phyloP scores from a whole-genome alignment of 1,284 basidiomycete species.

The Ganoderma meredithae region DNA sequence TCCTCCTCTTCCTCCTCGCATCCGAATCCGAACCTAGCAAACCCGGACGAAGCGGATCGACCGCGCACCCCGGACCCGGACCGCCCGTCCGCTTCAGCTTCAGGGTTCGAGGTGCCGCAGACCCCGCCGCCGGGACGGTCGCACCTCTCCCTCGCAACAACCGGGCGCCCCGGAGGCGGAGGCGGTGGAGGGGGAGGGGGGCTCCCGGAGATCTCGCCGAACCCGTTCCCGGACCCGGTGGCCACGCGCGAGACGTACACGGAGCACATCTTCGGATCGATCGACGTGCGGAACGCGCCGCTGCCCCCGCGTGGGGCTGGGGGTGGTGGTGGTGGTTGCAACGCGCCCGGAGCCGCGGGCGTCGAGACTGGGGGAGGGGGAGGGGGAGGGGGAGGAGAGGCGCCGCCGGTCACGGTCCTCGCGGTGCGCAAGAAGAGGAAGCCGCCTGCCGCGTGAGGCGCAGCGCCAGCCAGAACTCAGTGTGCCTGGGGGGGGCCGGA shows the following conservation, averaged over 20 bases:
- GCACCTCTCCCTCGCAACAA: conserved; percentile 20
- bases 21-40: background rate
- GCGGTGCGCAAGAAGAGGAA: conserved; percentile 67
- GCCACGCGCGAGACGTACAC: conserved; percentile 65
- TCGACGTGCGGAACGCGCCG: conserved; percentile 56
- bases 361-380: conserved; percentile 49
- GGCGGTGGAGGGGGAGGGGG: background rate
- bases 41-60: conserved; percentile 16
- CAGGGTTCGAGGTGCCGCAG: conserved; percentile 43
- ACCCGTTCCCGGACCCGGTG: conserved; percentile 70
- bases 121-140: conserved; percentile 52
- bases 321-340: conserved; percentile 5
- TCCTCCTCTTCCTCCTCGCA: conserved; percentile 5
- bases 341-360: conserved; percentile 26
- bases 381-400: conserved; percentile 44
- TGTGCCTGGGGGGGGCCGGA: background rate
- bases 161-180: conserved; percentile 6
- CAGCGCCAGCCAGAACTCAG: background rate
- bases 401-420: conserved; percentile 58
- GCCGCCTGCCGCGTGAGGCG: conserved; percentile 27
- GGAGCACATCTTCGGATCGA: conserved; percentile 62
- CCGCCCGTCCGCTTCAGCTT: too few species aligned
- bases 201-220: conserved; percentile 62
- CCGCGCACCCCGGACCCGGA: too few species aligned
- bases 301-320: conserved; percentile 31